Base-by-base conservation (phyloP, 2,329 filamentous ascomycete species). In the Aureobasidium sp. region DNA sequence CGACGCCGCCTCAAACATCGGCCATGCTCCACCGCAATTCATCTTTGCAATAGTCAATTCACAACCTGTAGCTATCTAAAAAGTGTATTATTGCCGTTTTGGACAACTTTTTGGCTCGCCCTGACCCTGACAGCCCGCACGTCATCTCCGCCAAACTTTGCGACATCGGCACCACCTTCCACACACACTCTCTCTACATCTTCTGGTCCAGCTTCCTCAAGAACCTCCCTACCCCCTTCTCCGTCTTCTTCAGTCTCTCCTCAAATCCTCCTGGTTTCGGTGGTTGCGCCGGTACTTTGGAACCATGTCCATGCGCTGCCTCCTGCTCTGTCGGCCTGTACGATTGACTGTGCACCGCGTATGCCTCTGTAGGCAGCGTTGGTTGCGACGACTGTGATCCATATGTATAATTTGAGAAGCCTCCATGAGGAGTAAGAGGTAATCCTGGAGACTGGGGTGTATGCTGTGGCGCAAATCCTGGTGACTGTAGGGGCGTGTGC, bases 181-280 rank as follows among this genome's bases (percentile, higher is more conserved):
- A 34, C 22, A 7, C 5, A 34, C 22, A 7, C 6, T 25, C 6
- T 37, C 15, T 51, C n/a, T 48, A 48, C 31, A 62, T 57, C 36
- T 53, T 64, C 51, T 63, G 51, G 77, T 91, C 88, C 73, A 91
- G 81, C 76, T 87, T 90, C 81, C 87, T 90, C 66, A 91, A 74
- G 78, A 91, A 87, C 7, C 86, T 84, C 31, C 84, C 82, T 5
- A 91, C 82, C 1, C 87, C 86, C 72, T 85, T 85, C 76, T 91
- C 88, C 37, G 91, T 68, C 68, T 83, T 80, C 31, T 84, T 85
- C 0, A 87, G 84, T 64, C 84, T 82, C 71, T 86, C 83, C 68
- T 89, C 87, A 34, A 90, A 73, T 70, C 80, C 20, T 45, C 64
- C 64, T 14, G 60, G 56, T 51, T 63, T 65, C 3, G 47, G 15